Percentiles rank a stretch among this genome's conserved stretches.
Evolutionary conservation across 2,329 filamentous ascomycete species (phyloP).

Genomic region (Pezicula carpinea): DNA sequence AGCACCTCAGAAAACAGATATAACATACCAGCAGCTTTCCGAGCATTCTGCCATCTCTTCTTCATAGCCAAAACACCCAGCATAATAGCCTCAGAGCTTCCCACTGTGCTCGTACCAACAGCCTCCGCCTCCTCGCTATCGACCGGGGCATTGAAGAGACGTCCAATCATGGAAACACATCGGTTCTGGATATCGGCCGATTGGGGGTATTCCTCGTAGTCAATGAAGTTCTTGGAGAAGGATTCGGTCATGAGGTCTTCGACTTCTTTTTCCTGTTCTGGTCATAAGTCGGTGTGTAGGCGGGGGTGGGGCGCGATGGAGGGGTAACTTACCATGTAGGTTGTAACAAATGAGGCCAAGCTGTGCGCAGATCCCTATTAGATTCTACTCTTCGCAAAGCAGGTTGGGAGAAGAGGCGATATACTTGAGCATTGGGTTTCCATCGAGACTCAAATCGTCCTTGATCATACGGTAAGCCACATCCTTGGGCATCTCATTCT

Average conservation of each 20-base stretch:
- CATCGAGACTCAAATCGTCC: constrained; percentile 87
- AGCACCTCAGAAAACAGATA: background rate
- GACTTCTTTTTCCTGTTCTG: constrained; percentile 75
- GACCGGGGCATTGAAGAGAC: constrained; percentile 76
- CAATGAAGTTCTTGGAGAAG: constrained; percentile 93
- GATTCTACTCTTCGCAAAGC: background rate
- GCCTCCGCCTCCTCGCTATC: constrained; percentile 53
- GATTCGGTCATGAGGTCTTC: constrained; percentile 93
- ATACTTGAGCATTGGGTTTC: constrained; percentile 82
- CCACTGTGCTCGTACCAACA: constrained; percentile 83
- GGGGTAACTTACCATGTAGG: constrained; percentile 70
- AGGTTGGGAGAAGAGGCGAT: constrained; percentile 20
- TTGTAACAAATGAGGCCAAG: constrained; percentile 89
- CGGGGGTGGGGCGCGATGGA: background rate
- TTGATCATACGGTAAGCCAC: constrained; percentile 97
- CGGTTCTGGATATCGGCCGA: constrained; percentile 86
- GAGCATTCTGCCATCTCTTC: constrained; percentile 85
- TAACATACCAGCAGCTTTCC: constrained; percentile 60
- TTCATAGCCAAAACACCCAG: constrained; percentile 86
- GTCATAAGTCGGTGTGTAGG: background rate
- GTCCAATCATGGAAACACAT: constrained; percentile 85
- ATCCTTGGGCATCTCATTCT: constrained; percentile 83
- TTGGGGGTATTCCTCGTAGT: constrained; percentile 81
- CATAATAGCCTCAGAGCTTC: constrained; percentile 87
- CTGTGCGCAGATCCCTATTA: constrained; percentile 38